Evolutionary conservation across 352 stramenopile species (phyloP), one percentile per base, ranked within the genome.

Genomic region (Pythium sukuiense): DNA sequence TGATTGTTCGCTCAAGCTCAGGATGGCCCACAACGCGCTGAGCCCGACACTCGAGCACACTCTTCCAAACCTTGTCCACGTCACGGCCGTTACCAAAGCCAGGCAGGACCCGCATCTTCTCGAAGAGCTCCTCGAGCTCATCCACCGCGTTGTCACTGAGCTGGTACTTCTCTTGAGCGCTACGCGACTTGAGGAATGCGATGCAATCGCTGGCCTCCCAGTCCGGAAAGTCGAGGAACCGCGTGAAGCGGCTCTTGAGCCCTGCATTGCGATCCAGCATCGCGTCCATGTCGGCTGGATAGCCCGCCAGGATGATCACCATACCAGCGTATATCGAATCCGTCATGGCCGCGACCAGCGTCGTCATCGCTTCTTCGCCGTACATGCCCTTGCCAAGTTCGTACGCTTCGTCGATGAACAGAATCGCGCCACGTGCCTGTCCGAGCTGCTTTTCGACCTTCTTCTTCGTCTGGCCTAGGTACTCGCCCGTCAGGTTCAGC

Each of bases 381-480:
- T 75, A 97, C 2, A 43, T 59, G 8, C 76, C 87, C 74, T 95
- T 95, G 0, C 95, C 84, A 8, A 98, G 60, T 30, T 90, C 93
- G 63, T 98, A 98, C 7, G 92, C 86, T 67, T 98, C 94, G 66
- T 98, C 88, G 41, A 98, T 89, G 66, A 98, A 98, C 27, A 99
- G 68, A 41, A 99, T 79, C 27, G 90, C 94, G 9, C 95, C 96
- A 26, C 86, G 82, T 2, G 93, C 94, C 66, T 97, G 78, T 6
- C 92, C 84, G 3, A 98, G 73, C 54, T 98, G 85, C n/a, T 87
- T 74, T 12, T 79, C 79, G 5, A 96, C 95, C 41, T 93, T 95
- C 55, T 93, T 81, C 59, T 97, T 92, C 2, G 93, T 98, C 4
- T 96, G 88, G 0, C 90, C 92, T 30, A 97, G 76, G 45, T 93